Conservation (phyloP, 805 yeast genomes). For the Saturnispora dispora region DNA sequence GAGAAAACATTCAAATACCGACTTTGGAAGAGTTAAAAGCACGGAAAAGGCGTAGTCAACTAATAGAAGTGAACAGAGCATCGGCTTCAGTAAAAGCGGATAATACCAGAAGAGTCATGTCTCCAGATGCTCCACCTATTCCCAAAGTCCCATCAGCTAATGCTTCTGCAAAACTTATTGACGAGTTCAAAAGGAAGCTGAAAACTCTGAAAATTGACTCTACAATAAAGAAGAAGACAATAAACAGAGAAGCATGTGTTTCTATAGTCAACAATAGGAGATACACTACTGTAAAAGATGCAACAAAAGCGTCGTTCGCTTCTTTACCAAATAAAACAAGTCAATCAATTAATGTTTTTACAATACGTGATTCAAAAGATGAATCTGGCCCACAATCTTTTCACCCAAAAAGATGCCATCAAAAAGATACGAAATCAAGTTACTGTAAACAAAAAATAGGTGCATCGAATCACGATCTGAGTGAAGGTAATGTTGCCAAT, state of each 20-base stretch:
- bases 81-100: background rate
- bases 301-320: background rate
- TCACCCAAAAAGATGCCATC: too few species aligned
- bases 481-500: background rate
- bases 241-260: background rate
- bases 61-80: background rate
- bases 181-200: conserved; percentile 18
- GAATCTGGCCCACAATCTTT: too few species aligned
- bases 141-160: conserved; percentile 10
- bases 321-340: background rate
- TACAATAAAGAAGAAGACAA: background rate
- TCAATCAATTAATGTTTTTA: too few species aligned
- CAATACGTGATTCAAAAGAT: too few species aligned
- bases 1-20: conserved; percentile 1
- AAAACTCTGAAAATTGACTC: conserved; percentile 9
- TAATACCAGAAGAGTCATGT: background rate
- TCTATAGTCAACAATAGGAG: background rate
- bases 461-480: background rate
- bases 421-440: too few species aligned
- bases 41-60: background rate
- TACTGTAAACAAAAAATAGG: too few species aligned
- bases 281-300: too few species aligned
- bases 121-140: conserved; percentile 18
- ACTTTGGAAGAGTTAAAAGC: conserved; percentile 5
- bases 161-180: conserved; percentile 15